phyloP scores from a whole-genome alignment of 352 stramenopile genomes.

The Phytophthora brassicae region DNA sequence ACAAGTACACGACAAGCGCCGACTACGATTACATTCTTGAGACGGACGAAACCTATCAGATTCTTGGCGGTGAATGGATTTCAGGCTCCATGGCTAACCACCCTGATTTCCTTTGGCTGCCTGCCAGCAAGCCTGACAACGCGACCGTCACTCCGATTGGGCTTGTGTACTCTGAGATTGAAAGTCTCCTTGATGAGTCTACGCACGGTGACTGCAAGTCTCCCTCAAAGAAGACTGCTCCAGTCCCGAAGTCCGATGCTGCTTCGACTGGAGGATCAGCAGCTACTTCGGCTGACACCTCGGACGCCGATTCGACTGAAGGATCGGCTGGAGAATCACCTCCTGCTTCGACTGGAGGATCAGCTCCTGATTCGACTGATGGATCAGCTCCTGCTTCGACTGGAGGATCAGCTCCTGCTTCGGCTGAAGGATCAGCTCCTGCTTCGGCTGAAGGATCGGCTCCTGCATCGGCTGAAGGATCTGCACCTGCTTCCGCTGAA shows the following conservation, averaged over 20 bases:
- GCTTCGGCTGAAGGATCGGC: not conserved
- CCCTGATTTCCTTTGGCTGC: constrained; percentile 77
- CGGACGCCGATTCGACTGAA: not conserved
- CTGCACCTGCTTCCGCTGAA: not conserved
- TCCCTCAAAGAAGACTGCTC: not conserved
- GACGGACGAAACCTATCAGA: constrained; percentile 57
- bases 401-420: not conserved
- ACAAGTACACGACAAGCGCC: constrained; percentile 52
- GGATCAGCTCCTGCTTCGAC: not conserved
- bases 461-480: not conserved
- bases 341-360: constrained; percentile 3
- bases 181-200: constrained; percentile 44
- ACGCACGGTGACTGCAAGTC: constrained; percentile 27
- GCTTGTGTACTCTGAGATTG: constrained; percentile 52
- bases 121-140: constrained; percentile 40
- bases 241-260: constrained; percentile 3
- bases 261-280: constrained; percentile 10
- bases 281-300: not conserved
- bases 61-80: constrained; percentile 76
- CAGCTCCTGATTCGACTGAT: not conserved
- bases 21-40: constrained; percentile 78
- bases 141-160: constrained; percentile 42
- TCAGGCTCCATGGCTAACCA: constrained; percentile 51
- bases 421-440: not conserved
- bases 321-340: not conserved